Base-by-base conservation (phyloP, 1,139 yeast genomes). In the Petasospora fabianii region DNA sequence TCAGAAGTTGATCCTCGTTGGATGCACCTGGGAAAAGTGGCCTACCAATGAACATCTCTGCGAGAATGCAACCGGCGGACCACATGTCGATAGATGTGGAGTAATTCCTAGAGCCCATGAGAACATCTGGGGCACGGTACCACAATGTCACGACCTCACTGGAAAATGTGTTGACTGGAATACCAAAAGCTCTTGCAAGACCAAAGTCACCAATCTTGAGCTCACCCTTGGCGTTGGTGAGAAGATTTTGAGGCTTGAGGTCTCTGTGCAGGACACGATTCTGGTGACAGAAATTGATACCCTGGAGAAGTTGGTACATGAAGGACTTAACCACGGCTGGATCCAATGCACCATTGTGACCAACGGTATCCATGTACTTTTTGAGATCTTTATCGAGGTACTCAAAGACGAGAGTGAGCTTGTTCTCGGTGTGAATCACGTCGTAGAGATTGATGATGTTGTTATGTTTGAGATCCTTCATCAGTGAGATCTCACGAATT, bases 1-100 rank as follows among this genome's bases (percentile, higher is more conserved):
- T 80, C 55, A 80, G 76, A 55, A 92, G 69, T 62, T 92, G 97
- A 64, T 92, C 98, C 42, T 92, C 97, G 60, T 92, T 94, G 32
- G 95, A 87, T 8, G 94, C 79, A 3, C 99, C 99, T 2, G 98
- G 96, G 61, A 92, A 92, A 41, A 92, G 67, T 0, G 99, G 97
- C 54, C 92, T 82, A n/a, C 98, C 98, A 9, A 96, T 86, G 53
- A 92, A 83, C 98, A 92, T 92, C 61, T 92, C 99, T 2, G 97
- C 97, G 59, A 92, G 73, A 40, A 92, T 92, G 64, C 98, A 92
- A 11, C 99, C 99, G 17, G 96, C 95, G 21, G 97, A 87, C 99
- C 99, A 92, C 65, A 92, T 88, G 63, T 92, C 99, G 48, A 92
- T 92, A 1, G 96, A 86, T 0, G 98, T 92, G 24, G 96, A 84